A percentile compares a stretch with the other conserved stretches of the same genome.
phyloP scores from a whole-genome alignment of 2,329 filamentous ascomycete genomes.

The Monosporascus sp. region DNA sequence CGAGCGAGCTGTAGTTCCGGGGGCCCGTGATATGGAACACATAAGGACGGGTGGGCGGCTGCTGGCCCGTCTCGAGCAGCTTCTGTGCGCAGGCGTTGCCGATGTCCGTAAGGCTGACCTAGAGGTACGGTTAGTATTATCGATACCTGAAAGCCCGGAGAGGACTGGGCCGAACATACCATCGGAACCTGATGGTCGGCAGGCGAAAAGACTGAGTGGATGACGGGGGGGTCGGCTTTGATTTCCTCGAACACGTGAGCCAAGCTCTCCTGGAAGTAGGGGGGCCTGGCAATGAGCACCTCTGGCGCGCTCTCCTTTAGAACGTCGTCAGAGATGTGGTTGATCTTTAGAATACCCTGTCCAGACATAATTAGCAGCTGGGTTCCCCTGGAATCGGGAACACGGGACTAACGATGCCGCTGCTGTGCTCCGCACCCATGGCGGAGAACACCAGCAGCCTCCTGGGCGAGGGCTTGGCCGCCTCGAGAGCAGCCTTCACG shows the following conservation, averaged over 20 bases:
- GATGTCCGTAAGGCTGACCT: conserved; percentile 28
- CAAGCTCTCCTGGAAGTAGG: conserved; percentile 18
- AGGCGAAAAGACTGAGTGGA: conserved; percentile 25
- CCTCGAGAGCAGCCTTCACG: conserved; percentile 17
- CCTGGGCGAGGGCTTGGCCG: conserved; percentile 7
- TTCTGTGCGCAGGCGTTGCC: conserved; percentile 19
- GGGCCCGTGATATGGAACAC: conserved; percentile 21
- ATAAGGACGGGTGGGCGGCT: conserved; percentile 15
- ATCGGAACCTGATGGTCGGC: conserved; percentile 27
- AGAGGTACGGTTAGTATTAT: not conserved
- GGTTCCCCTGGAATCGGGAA: not conserved
- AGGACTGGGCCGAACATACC: conserved; percentile 12
- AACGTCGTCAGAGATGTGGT: conserved; percentile 17
- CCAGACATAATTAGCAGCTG: not conserved
- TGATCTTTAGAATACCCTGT: conserved; percentile 23
- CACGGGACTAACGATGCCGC: conserved; percentile 19
- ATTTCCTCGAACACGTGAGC: conserved; percentile 11
- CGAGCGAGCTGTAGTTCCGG: conserved; percentile 20
- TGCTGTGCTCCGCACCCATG: conserved; percentile 24
- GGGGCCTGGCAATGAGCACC: conserved; percentile 16
- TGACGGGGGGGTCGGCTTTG: conserved; percentile 14
- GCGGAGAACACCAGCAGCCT: conserved; percentile 25
- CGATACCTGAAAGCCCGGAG: not conserved
- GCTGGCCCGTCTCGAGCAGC: conserved; percentile 10
- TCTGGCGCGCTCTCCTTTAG: conserved; percentile 15